Conservation (phyloP, 768 basidiomycete species). For the Trametopsis cervina region DNA sequence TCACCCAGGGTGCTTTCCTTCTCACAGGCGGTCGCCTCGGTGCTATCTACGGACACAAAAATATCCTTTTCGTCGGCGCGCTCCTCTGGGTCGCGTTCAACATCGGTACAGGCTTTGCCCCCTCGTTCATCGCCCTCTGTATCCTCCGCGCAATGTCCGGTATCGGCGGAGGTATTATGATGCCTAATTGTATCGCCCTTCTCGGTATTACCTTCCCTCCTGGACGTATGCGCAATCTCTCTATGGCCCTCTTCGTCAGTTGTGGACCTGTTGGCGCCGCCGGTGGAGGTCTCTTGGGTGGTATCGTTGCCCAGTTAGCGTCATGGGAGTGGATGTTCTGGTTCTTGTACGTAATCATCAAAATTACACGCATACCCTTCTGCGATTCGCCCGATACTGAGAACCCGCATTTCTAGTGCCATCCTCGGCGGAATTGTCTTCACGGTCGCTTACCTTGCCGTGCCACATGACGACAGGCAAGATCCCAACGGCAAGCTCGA, state of each 20-base stretch:
- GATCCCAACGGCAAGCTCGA: not conserved
- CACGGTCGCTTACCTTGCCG: not conserved
- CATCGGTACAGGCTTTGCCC: slow-evolving; percentile 7
- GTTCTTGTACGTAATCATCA: slow-evolving; percentile 3
- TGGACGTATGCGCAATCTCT: slow-evolving; percentile 3
- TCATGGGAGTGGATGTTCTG: slow-evolving; percentile 9
- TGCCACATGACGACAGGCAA: not conserved
- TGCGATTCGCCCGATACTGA: not conserved
- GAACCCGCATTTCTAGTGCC: not conserved
- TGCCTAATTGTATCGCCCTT: slow-evolving; percentile 5
- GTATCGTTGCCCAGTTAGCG: slow-evolving; percentile 2
- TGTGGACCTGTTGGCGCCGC: slow-evolving; percentile 2
- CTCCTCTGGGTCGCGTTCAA: slow-evolving; percentile 7
- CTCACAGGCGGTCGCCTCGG: slow-evolving; percentile 9
- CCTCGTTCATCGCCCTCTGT: not conserved
- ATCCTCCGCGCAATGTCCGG: slow-evolving; percentile 3
- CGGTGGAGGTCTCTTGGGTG: not conserved
- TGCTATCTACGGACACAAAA: slow-evolving; percentile 8
- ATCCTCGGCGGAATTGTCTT: not conserved
- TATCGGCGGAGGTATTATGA: slow-evolving; percentile 3
- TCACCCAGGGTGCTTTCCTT: slow-evolving; percentile 8
- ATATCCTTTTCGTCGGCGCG: slow-evolving; percentile 5
- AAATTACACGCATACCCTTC: not conserved
- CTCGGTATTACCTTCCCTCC: slow-evolving; percentile 7
- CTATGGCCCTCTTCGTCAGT: slow-evolving; percentile 3